Conservation (phyloP, 306 rosid genomes). For the Dryas drummondii region DNA sequence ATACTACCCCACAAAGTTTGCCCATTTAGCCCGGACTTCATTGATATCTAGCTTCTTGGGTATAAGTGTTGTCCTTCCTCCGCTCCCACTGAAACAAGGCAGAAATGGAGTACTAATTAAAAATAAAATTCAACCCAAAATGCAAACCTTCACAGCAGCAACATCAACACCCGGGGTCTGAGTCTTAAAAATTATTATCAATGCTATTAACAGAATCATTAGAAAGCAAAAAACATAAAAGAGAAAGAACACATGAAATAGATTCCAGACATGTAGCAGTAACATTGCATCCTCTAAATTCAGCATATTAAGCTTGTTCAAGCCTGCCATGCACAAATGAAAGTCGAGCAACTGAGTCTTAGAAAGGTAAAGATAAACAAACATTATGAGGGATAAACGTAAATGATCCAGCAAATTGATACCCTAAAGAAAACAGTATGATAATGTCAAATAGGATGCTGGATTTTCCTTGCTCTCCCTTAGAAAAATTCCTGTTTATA, state of each 20-base stretch:
- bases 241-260: constrained; percentile 42
- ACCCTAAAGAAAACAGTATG: neutral
- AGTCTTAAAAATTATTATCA: neutral
- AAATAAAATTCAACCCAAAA: too few species aligned
- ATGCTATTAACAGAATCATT: neutral
- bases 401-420: constrained; percentile 9
- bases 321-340: constrained; percentile 43
- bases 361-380: constrained; percentile 15
- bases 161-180: too few species aligned
- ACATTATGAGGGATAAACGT: neutral
- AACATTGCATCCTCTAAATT: constrained; percentile 62
- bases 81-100: too few species aligned
- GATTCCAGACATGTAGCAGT: constrained; percentile 54
- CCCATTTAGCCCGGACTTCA: too few species aligned
- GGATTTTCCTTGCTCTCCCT: neutral
- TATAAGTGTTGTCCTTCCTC: too few species aligned
- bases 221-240: constrained; percentile 1
- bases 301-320: constrained; percentile 54
- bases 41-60: too few species aligned
- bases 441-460: neutral
- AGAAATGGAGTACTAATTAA: too few species aligned
- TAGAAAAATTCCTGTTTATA: neutral
- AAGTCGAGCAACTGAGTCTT: constrained; percentile 1
- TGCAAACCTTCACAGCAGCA: too few species aligned
- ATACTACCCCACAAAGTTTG: too few species aligned